Evolutionary conservation across 306 rosid genomes (phyloP), one percentile per base, ranked within the genome.

Genomic region (Citrullus colocynthis): DNA sequence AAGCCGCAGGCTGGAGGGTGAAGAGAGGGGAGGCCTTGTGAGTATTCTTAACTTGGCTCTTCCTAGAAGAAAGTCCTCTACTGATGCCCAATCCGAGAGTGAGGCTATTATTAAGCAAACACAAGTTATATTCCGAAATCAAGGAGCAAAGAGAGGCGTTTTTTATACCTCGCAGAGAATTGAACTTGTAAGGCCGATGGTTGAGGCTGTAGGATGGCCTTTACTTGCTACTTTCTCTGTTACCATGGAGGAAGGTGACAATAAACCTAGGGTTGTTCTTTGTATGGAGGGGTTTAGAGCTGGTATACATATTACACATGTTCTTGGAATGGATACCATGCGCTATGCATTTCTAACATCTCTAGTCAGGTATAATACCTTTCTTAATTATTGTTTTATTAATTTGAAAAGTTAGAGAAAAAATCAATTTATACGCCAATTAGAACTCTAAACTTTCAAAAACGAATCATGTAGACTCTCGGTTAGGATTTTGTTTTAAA

Each of bases 121-220:
- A 70, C 99, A 96, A 81, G 90, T 90, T 77, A 96, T 93, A 82
- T 93, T 96, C 84, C 87, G 91, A 78, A 96, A 88, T 80, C 89
- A 85, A 81, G 96, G 90, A 75, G 93, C 85, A 79, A 88, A 93
- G 84, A 86, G 92, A 79, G 99, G 99, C 54, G 91, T 92, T 77
- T 96, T 96, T 86, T 84, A 96, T 83, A 90, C 97, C 44, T 87
- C 99, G 52, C 92, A 91, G 80, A 96, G 90, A 84, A 88, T 93
- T 80, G 99, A 96, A 83, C 99, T 96, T 88, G 97, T 96, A 85
- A 88, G 98, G 90, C 99, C 99, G 78, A 96, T 96, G 99, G 99
- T 96, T 80, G 99, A 96, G 80, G 99, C 98, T 61, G 99, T 96
- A 69, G 99, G 99, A 44, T 96, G 99, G 99, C 98, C 99, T 65